phyloP scores from a whole-genome alignment of 768 basidiomycete species.

The Tylopilus felleus region DNA sequence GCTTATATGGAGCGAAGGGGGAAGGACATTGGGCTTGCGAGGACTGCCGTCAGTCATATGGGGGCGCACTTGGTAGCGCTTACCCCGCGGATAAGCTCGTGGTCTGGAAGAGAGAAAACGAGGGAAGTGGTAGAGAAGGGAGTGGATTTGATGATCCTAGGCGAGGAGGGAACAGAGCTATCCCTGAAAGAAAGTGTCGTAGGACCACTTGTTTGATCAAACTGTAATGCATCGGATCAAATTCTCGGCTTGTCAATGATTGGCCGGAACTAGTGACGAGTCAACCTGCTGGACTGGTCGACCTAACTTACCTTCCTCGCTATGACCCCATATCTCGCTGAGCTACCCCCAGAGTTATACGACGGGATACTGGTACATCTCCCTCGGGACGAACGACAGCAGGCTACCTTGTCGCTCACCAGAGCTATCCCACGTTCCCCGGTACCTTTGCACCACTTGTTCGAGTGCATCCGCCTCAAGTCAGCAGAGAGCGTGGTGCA shows the following conservation, averaged over 20 bases:
- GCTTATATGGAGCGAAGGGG: conserved; percentile 37
- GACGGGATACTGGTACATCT: conserved; percentile 53
- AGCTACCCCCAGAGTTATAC: conserved; percentile 67
- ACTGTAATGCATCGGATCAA: neutral
- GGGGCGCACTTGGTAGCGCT: conserved; percentile 54
- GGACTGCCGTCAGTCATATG: conserved; percentile 42
- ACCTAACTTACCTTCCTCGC: neutral
- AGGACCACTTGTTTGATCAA: conserved; percentile 22
- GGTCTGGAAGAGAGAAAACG: conserved; percentile 48
- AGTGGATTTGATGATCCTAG: conserved; percentile 39
- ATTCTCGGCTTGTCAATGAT: neutral
- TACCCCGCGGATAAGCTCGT: conserved; percentile 44
- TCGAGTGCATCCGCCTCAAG: conserved; percentile 51
- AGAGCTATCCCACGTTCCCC: conserved; percentile 60
- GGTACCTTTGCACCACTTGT: conserved; percentile 56
- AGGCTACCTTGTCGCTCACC: conserved; percentile 54
- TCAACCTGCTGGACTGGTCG: neutral
- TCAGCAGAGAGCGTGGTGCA: conserved; percentile 50
- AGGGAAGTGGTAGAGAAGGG: conserved; percentile 51
- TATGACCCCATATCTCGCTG: conserved; percentile 26
- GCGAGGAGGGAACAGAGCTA: conserved; percentile 27
- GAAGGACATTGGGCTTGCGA: conserved; percentile 29
- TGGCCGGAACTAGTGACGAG: too few relatives aligned
- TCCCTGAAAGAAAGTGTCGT: conserved; percentile 30
- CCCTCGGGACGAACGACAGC: conserved; percentile 43